Percentiles rank a stretch among this genome's conserved stretches.
Conservation (phyloP, 495 filamentous ascomycete genomes). For the Tuber borchii region DNA sequence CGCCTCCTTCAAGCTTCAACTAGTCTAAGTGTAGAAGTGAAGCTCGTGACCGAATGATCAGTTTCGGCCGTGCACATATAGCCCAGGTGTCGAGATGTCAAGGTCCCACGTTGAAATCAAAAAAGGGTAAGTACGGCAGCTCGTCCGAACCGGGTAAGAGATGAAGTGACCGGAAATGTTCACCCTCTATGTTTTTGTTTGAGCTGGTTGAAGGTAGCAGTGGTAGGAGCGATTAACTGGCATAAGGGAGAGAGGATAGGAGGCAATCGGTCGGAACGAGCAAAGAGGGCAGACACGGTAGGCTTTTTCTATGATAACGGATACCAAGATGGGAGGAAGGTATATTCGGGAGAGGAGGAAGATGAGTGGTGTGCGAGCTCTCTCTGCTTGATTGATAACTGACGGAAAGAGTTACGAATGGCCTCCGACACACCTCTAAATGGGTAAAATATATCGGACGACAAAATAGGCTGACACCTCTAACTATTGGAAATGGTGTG, state of each 20-base stretch:
- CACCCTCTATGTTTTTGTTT: not conserved
- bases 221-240: not conserved
- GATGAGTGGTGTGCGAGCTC: not conserved
- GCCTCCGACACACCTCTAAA: not conserved
- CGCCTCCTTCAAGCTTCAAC: not conserved
- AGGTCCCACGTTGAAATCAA: not conserved
- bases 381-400: not conserved
- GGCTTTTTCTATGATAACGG: not conserved
- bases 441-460: slow-evolving; percentile 6
- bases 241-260: not conserved
- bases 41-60: slow-evolving; percentile 5
- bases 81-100: not conserved
- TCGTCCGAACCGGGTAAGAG: not conserved
- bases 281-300: not conserved
- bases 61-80: not conserved
- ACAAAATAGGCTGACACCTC: not conserved
- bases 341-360: not conserved
- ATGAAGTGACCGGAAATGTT: not conserved
- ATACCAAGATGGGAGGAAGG: not conserved
- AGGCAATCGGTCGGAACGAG: not conserved
- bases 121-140: not conserved
- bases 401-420: not conserved
- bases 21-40: slow-evolving; percentile 2
- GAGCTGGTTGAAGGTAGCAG: not conserved
- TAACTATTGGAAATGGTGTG: not conserved